phyloP scores from a whole-genome alignment of 2,329 filamentous ascomycete genomes.

The Verticillium albo-atrum region DNA sequence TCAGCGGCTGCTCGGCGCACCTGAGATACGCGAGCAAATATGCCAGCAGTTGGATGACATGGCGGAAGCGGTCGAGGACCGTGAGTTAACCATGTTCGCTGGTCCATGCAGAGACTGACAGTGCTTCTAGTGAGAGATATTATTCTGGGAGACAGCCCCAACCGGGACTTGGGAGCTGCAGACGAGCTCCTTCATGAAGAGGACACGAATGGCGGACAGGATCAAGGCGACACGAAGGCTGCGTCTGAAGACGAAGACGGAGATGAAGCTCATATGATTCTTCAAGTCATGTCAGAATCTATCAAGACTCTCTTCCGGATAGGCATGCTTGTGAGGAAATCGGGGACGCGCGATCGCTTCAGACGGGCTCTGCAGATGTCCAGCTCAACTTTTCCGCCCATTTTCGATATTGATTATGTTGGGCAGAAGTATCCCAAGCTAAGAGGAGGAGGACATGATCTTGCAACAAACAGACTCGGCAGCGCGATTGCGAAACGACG shows the following conservation, averaged over 20 bases:
- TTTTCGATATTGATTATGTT: conserved; percentile 14
- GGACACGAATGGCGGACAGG: background rate
- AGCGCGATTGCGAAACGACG: conserved; percentile 22
- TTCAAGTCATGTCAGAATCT: conserved; percentile 3
- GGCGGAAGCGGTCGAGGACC: conserved; percentile 6
- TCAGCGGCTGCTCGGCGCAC: background rate
- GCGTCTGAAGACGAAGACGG: background rate
- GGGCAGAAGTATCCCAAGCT: conserved; percentile 14
- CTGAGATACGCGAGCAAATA: conserved; percentile 5
- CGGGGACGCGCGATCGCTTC: conserved; percentile 9
- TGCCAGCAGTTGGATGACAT: conserved; percentile 3
- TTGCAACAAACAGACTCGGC: conserved; percentile 19
- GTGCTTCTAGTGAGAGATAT: background rate
- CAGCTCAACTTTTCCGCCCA: background rate
- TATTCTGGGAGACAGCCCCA: background rate
- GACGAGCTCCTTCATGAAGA: background rate
- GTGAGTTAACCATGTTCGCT: conserved; percentile 2
- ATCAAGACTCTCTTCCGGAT: conserved; percentile 9
- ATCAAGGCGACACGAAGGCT: background rate
- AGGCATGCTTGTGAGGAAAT: conserved; percentile 7
- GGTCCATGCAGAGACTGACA: background rate
- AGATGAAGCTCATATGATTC: conserved; percentile 8
- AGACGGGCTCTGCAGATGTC: conserved; percentile 3
- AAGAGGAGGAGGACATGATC: background rate
- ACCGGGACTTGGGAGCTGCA: background rate